A percentile compares a stretch with the other conserved stretches of the same genome.
phyloP scores from a whole-genome alignment of 345 rosid genomes.

The Salix arbutifolia region DNA sequence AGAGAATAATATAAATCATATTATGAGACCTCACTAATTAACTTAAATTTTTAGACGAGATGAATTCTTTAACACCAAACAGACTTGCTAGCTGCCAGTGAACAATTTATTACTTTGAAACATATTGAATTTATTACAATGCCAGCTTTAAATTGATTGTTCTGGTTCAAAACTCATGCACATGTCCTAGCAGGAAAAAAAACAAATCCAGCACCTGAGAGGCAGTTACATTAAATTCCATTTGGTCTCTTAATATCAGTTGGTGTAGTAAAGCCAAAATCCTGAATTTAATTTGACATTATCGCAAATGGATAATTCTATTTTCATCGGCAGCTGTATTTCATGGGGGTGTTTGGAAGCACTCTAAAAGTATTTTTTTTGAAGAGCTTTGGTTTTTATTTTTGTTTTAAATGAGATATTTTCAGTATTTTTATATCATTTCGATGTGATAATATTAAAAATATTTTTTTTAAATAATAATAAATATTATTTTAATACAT shows the following conservation, averaged over 20 bases:
- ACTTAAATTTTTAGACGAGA: too few species aligned
- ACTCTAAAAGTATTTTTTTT: too few species aligned
- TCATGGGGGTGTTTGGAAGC: too few species aligned
- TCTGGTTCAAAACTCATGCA: background rate
- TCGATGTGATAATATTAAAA: too few species aligned
- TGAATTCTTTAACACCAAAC: slow-evolving; percentile 2
- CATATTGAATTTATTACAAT: slow-evolving; percentile 16
- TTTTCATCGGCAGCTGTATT: background rate
- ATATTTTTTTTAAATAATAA: too few species aligned
- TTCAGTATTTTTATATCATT: too few species aligned
- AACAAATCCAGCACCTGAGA: background rate
- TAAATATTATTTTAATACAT: too few species aligned
- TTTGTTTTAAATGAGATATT: too few species aligned
- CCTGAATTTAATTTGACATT: background rate
- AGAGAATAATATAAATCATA: too few species aligned
- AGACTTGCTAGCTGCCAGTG: slow-evolving; percentile 14
- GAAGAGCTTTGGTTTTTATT: too few species aligned
- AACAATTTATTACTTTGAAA: slow-evolving; percentile 11
- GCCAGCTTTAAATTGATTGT: slow-evolving; percentile 18
- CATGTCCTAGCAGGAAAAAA: background rate
- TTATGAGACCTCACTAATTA: too few species aligned
- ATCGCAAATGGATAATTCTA: background rate
- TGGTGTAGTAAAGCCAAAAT: background rate
- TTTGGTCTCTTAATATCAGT: background rate
- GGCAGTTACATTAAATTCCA: slow-evolving; percentile 3